Conservation (phyloP, 2,329 filamentous ascomycete genomes). For the Trichoderma aggressivum region DNA sequence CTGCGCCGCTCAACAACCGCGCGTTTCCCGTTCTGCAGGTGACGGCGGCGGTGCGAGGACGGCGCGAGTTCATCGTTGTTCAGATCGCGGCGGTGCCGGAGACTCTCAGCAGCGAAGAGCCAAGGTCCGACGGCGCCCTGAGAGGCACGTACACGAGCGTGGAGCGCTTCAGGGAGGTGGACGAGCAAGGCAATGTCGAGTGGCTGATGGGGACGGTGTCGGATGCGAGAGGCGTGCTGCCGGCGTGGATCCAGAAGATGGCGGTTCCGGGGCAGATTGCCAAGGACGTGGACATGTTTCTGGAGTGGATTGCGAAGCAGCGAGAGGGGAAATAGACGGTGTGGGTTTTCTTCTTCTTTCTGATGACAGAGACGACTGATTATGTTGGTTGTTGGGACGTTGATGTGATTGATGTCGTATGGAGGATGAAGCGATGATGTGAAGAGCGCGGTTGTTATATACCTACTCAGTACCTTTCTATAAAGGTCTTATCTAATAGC, state of each 20-base stretch:
- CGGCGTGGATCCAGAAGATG: conserved; percentile 62
- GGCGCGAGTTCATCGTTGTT: conserved; percentile 52
- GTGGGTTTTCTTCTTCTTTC: neutral
- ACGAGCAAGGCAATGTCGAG: conserved; percentile 45
- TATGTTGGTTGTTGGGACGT: neutral
- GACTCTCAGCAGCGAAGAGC: conserved; percentile 11
- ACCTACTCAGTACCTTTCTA: neutral
- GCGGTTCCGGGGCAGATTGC: conserved; percentile 60
- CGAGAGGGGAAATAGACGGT: conserved; percentile 30
- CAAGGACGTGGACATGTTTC: conserved; percentile 68
- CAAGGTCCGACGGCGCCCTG: conserved; percentile 43
- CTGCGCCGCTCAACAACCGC: conserved; percentile 57
- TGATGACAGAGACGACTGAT: neutral
- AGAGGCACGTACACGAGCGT: conserved; percentile 62
- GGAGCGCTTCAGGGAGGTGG: conserved; percentile 54
- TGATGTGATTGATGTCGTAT: neutral
- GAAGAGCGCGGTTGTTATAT: neutral
- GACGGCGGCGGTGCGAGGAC: conserved; percentile 43
- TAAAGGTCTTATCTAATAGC: neutral
- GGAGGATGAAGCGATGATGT: neutral
- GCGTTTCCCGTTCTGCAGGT: conserved; percentile 66
- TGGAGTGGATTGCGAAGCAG: conserved; percentile 56
- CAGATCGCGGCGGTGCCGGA: conserved; percentile 45
- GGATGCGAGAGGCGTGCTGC: conserved; percentile 65
- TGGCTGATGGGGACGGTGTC: conserved; percentile 79